These are phyloP conservation scores for Rosa rugosa DNA, from an alignment of 306 rosid genomes.

Conservation along the genomic window DNA sequence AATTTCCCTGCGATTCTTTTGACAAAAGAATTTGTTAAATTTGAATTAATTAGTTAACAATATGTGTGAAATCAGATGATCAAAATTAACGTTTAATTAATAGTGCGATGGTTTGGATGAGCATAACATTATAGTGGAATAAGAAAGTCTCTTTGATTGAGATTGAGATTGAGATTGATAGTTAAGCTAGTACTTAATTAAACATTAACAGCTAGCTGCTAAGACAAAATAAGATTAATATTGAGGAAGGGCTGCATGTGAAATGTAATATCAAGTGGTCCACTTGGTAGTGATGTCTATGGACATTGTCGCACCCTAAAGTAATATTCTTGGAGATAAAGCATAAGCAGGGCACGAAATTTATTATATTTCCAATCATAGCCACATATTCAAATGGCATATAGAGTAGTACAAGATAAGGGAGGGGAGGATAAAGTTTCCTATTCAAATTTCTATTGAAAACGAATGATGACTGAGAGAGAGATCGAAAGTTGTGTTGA, in stretches of 20 bases:
- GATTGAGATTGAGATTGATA: not conserved
- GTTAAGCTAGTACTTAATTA: not conserved
- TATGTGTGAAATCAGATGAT: not conserved
- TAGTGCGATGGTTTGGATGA: not conserved
- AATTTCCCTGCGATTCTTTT: not conserved
- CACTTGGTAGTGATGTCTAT: constrained; percentile 4
- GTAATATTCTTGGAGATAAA: not conserved
- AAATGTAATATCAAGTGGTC: not conserved
- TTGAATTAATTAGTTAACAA: not conserved
- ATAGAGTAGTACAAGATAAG: not conserved
- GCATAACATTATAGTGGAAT: not conserved
- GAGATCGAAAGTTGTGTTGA: not conserved
- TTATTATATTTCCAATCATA: not conserved
- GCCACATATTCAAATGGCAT: not conserved
- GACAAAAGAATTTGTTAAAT: not conserved
- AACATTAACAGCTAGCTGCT: not conserved
- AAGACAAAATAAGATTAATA: not conserved
- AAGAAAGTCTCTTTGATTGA: not conserved
- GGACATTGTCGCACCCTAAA: not conserved
- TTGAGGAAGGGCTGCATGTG: not conserved
- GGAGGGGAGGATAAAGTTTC: not conserved
- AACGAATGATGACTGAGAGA: not conserved
- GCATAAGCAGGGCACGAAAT: not conserved
- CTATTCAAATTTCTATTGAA: not conserved
- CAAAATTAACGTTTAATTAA: not conserved